Conservation (phyloP, 257 asterid species). For the Solanum sparsipilum region DNA sequence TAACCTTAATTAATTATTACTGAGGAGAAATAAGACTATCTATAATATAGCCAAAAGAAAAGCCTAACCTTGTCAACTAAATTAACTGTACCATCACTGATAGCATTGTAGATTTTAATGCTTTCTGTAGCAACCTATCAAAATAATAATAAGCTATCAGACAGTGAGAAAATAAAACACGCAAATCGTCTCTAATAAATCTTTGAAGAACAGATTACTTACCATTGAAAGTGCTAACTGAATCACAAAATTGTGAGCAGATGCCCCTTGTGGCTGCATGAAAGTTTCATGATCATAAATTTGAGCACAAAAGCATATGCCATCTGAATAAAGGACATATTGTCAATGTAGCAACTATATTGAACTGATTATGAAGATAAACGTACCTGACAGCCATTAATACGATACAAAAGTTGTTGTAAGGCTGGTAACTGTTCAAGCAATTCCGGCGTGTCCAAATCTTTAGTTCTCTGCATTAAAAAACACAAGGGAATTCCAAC, state of each 20-base stretch:
- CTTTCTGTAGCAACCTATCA: constrained; percentile 89
- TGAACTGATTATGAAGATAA: neutral
- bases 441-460: constrained; percentile 59
- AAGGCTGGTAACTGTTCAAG: constrained; percentile 82
- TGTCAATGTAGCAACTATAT: neutral
- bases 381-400: constrained; percentile 78
- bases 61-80: constrained; percentile 86
- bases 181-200: neutral
- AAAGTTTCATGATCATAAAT: constrained; percentile 13
- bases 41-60: constrained; percentile 3
- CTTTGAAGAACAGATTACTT: neutral
- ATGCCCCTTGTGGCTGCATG: constrained; percentile 98
- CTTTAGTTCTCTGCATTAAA: constrained; percentile 71
- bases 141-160: constrained; percentile 7
- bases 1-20: neutral
- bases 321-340: neutral
- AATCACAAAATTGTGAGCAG: constrained; percentile 63
- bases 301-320: constrained; percentile 1
- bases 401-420: constrained; percentile 80
- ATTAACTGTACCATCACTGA: constrained; percentile 80
- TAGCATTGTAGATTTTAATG: constrained; percentile 75
- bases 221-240: constrained; percentile 96
- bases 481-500: neutral
- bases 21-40: neutral
- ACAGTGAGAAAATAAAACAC: neutral